These are phyloP conservation scores for Cyamopsis tetragonoloba DNA, from an alignment of 306 rosid genomes.

Conservation along the genomic window DNA sequence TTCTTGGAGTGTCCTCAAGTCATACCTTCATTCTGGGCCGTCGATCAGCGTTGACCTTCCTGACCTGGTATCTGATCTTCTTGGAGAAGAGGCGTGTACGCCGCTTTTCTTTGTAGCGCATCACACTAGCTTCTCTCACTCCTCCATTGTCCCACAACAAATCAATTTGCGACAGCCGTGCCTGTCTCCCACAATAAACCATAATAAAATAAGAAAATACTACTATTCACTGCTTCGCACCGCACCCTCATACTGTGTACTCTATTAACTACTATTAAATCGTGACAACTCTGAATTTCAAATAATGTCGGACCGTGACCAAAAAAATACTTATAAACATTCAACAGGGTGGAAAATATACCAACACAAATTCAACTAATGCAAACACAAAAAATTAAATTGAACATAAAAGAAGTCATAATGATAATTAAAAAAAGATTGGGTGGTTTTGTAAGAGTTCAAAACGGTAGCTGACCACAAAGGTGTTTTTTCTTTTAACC, in stretches of 20 bases:
- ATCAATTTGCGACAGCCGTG: slow-evolving; percentile 65
- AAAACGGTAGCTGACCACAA: slow-evolving; percentile 1
- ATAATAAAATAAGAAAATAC: neutral
- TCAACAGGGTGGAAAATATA: neutral
- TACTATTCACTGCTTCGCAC: slow-evolving; percentile 27
- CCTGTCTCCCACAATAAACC: slow-evolving; percentile 42
- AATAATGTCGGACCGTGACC: neutral
- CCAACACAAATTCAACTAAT: neutral
- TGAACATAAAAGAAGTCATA: neutral
- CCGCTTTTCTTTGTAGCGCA: slow-evolving; percentile 79
- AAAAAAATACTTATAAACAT: neutral
- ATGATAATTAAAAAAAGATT: neutral
- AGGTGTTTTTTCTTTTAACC: neutral
- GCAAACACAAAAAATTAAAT: neutral
- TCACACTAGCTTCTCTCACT: slow-evolving; percentile 70
- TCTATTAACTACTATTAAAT: neutral
- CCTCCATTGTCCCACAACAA: slow-evolving; percentile 57
- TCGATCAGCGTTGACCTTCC: slow-evolving; percentile 79
- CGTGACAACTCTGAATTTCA: neutral
- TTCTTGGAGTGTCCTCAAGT: slow-evolving; percentile 7
- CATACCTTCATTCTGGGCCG: slow-evolving; percentile 95
- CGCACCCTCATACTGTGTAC: neutral
- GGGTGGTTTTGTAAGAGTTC: neutral
- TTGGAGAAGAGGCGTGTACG: slow-evolving; percentile 68
- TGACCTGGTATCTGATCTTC: slow-evolving; percentile 87